Evolutionary conservation across 192 early-diverging fungal genomes (phyloP).

Genomic region (Umbelopsis isabellina): DNA sequence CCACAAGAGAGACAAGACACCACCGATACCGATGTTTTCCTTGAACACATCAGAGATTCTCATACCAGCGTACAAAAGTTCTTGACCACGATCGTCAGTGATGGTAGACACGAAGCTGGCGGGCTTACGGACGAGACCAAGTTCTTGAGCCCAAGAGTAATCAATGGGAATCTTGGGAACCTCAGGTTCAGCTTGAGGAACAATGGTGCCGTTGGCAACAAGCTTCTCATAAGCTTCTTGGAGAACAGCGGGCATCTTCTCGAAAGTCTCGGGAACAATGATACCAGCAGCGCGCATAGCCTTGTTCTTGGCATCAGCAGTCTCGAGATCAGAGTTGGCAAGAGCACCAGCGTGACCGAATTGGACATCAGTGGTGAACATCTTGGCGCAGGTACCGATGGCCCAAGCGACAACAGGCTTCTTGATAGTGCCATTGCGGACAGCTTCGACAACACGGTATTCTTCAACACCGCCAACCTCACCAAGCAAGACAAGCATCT

Average conservation of each 20-base stretch:
- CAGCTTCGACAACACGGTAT: conserved; percentile 91
- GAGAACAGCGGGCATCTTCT: conserved; percentile 86
- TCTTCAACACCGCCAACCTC: conserved; percentile 99
- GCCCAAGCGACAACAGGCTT: conserved; percentile 99
- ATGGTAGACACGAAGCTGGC: conserved; percentile 98
- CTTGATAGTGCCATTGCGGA: conserved; percentile 85
- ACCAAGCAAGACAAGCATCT: conserved; percentile 94
- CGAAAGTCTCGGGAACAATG: conserved; percentile 95
- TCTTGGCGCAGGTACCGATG: conserved; percentile 98
- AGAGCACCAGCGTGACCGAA: conserved; percentile 98
- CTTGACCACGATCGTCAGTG: conserved; percentile 98
- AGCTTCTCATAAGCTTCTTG: conserved; percentile 77
- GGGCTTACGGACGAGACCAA: conserved; percentile 97
- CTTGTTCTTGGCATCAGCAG: conserved; percentile 94
- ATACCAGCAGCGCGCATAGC: conserved; percentile 85
- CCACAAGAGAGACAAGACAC: conserved; percentile 96
- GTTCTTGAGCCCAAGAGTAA: conserved; percentile 98
- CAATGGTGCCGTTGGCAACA: conserved; percentile 71
- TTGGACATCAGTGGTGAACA: conserved; percentile 99
- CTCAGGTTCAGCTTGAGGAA: conserved; percentile 83
- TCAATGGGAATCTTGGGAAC: conserved; percentile 98
- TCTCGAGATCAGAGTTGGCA: conserved; percentile 95
- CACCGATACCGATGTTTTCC: conserved; percentile 98
- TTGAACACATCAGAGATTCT: conserved; percentile 98
- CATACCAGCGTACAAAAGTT: conserved; percentile 98